A percentile compares a stretch with the other conserved stretches of the same genome.
Conservation (phyloP, 2,329 filamentous ascomycete species). For the Dactylellina parvicollis region DNA sequence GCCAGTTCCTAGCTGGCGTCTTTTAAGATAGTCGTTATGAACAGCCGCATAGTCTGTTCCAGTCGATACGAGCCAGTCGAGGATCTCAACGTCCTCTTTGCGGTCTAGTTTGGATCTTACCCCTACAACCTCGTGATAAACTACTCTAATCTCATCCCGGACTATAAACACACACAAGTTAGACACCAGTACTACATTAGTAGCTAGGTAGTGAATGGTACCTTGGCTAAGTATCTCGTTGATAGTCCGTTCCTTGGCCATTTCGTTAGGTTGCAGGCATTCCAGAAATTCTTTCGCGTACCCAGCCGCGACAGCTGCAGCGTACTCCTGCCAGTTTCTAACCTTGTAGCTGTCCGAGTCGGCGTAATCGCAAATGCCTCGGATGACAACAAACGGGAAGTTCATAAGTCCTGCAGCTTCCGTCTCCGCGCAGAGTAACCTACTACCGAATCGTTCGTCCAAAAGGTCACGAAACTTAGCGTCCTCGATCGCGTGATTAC, state of each 20-base stretch:
- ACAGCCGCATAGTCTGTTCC: slow-evolving; percentile 60
- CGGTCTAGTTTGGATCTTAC: neutral
- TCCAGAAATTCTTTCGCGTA: slow-evolving; percentile 9
- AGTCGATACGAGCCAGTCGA: slow-evolving; percentile 63
- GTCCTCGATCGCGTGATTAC: slow-evolving; percentile 31
- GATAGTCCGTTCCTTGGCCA: neutral
- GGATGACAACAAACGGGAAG: slow-evolving; percentile 54
- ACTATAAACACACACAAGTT: neutral
- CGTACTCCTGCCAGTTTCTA: slow-evolving; percentile 52
- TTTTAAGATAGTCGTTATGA: slow-evolving; percentile 62
- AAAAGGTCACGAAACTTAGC: neutral
- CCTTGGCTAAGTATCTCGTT: neutral
- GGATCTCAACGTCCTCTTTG: slow-evolving; percentile 52
- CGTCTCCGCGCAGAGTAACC: slow-evolving; percentile 1
- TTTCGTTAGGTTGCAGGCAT: neutral
- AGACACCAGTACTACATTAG: no score
- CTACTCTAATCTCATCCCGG: neutral
- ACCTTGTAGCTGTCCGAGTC: slow-evolving; percentile 55
- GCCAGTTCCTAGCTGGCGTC: slow-evolving; percentile 62
- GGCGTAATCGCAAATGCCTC: slow-evolving; percentile 55
- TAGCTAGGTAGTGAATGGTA: neutral
- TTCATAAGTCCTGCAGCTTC: slow-evolving; percentile 4
- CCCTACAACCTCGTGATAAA: neutral
- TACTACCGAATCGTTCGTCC: neutral
- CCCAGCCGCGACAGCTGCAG: slow-evolving; percentile 20